Conservation (phyloP, 225 moss, liverwort and hornwort genomes). For the Thuidium tamariscinum region DNA sequence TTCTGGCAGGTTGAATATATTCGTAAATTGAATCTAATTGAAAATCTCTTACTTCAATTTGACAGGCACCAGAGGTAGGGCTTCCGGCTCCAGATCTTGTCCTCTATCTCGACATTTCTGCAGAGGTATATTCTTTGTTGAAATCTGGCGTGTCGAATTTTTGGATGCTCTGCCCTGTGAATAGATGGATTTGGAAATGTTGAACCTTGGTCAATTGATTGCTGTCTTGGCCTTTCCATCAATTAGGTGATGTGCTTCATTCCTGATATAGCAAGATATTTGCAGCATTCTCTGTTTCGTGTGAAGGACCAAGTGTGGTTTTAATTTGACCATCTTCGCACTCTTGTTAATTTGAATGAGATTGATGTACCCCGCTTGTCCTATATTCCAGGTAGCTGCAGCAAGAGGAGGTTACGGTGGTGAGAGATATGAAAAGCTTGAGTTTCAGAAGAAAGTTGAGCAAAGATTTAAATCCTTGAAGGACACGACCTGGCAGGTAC, state of each 20-base stretch:
- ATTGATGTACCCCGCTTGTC: not conserved
- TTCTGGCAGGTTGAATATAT: not conserved
- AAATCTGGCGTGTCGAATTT: not conserved
- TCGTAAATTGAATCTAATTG: not conserved
- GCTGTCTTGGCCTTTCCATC: not conserved
- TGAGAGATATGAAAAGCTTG: conserved; percentile 88
- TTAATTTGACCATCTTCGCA: not conserved
- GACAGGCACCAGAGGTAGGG: conserved; percentile 73
- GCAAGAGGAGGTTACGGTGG: conserved; percentile 79
- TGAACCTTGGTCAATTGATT: not conserved
- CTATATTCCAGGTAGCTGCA: conserved; percentile 53
- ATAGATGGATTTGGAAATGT: not conserved
- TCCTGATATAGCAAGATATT: not conserved
- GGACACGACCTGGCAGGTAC: conserved; percentile 77
- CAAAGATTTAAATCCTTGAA: conserved; percentile 48
- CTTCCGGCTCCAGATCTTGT: conserved; percentile 94
- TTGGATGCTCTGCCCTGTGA: not conserved
- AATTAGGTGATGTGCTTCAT: not conserved
- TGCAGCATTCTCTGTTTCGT: not conserved
- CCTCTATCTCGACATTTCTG: conserved; percentile 74
- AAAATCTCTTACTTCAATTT: not conserved
- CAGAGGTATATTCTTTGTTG: conserved; percentile 42
- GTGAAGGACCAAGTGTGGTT: not conserved
- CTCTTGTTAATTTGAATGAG: not conserved
- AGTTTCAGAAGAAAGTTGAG: conserved; percentile 74